Evolutionary conservation across 352 stramenopile species (phyloP).

Genomic region (Phytophthora kernoviae): DNA sequence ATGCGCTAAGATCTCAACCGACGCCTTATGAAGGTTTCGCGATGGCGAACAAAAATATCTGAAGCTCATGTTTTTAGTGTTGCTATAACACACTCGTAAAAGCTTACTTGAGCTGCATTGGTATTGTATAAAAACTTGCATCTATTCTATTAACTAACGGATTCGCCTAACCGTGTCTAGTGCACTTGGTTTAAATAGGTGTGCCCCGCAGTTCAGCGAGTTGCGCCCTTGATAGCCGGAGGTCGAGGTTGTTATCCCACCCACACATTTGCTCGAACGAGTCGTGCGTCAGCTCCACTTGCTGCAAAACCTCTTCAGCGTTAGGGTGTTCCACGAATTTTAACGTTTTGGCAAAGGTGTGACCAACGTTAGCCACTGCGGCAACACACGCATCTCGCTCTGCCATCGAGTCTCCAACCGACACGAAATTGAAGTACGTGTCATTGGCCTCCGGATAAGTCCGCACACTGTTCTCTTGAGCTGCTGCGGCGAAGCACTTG

Average conservation of each 20-base stretch:
- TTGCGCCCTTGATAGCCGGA: slow-evolving; percentile 78
- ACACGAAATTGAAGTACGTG: slow-evolving; percentile 82
- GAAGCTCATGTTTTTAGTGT: no score
- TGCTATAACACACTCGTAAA: not conserved
- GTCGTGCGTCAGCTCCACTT: slow-evolving; percentile 82
- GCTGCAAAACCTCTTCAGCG: slow-evolving; percentile 81
- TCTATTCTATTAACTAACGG: slow-evolving; percentile 33
- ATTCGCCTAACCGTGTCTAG: slow-evolving; percentile 27
- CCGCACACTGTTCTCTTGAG: slow-evolving; percentile 9
- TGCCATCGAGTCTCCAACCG: slow-evolving; percentile 86
- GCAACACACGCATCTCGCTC: slow-evolving; percentile 85
- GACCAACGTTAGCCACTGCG: slow-evolving; percentile 60
- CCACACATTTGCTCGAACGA: slow-evolving; percentile 89
- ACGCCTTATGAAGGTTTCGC: not conserved
- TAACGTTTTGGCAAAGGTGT: slow-evolving; percentile 85
- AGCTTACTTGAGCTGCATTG: no score
- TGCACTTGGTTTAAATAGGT: slow-evolving; percentile 34
- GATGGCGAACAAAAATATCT: not conserved
- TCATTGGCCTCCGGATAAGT: slow-evolving; percentile 25
- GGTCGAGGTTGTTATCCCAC: slow-evolving; percentile 72
- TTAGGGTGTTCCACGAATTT: slow-evolving; percentile 87
- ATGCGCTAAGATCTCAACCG: not conserved
- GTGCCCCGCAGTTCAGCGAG: slow-evolving; percentile 70
- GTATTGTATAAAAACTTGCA: not conserved
- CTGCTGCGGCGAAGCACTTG: slow-evolving; percentile 70